Evolutionary conservation across 2,329 filamentous ascomycete genomes (phyloP).

Genomic region (Camptophora hylomeconis): DNA sequence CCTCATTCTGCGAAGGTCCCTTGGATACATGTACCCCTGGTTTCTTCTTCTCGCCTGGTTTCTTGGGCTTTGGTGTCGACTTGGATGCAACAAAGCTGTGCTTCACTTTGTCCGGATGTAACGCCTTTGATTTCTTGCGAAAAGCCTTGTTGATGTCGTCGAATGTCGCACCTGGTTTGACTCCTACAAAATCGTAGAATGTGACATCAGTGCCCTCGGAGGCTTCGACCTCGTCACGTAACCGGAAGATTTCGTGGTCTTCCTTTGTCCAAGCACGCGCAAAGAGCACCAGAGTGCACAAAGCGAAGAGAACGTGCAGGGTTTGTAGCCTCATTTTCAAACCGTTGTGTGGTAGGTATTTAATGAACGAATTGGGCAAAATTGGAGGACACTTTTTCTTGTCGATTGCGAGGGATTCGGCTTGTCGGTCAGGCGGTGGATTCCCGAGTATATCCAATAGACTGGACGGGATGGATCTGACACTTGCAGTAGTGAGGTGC

Average conservation of each 20-base stretch:
- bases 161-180: slow-evolving; percentile 57
- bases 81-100: slow-evolving; percentile 65
- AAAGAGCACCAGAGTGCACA: slow-evolving; percentile 54
- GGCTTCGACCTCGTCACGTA: slow-evolving; percentile 71
- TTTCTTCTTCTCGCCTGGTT: slow-evolving; percentile 40
- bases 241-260: slow-evolving; percentile 95
- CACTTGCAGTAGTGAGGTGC: no score
- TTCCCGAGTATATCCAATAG: no score
- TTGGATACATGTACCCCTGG: slow-evolving; percentile 55
- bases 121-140: slow-evolving; percentile 66
- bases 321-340: slow-evolving; percentile 55
- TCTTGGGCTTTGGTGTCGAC: slow-evolving; percentile 41
- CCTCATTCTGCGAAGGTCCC: slow-evolving; percentile 65
- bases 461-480: no score
- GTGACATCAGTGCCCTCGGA: slow-evolving; percentile 66
- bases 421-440: no score
- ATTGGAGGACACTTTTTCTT: no score
- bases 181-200: slow-evolving; percentile 87
- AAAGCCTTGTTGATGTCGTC: slow-evolving; percentile 92
- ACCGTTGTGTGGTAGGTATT: no score
- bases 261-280: slow-evolving; percentile 75
- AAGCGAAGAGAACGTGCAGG: slow-evolving; percentile 53
- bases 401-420: no score
- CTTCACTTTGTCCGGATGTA: slow-evolving; percentile 94
- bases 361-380: no score